Evolutionary conservation across 306 rosid species (phyloP), one percentile per base, ranked within the genome.

Genomic region (Dicorynia guianensis): DNA sequence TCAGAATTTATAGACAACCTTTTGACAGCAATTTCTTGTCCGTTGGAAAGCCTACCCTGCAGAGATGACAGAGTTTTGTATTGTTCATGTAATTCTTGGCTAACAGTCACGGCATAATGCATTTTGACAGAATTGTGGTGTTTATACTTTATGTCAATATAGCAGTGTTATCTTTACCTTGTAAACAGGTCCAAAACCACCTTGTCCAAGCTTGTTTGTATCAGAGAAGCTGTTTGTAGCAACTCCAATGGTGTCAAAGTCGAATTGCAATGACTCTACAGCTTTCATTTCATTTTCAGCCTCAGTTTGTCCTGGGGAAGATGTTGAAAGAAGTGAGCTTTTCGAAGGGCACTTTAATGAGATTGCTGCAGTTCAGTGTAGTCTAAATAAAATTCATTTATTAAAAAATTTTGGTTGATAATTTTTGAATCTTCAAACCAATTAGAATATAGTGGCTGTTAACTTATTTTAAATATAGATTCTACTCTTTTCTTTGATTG

Each of bases 121-220:
- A 5, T 18, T 36, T 69, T 39, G 71, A 40, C 3, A 69, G 2
- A 7, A 2, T 78, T 68, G 7, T 49, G 2, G 6, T 8, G n/a
- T 0, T 10, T 11, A 4, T 19, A n/a, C 6, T 0, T 11, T 1
- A 54, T 6, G 0, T 33, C 36, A 53, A 20, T 4, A 46, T 19
- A 8, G 4, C 2, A 38, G 0, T 55, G 52, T 6, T 12, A 43
- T 43, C 15, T 25, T 36, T 83, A 87, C 92, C 87, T 71, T 85
- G 69, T 85, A 90, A 72, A 87, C 87, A 54, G 73, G 55, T 42
- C 96, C 96, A 75, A 87, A 87, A 60, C 90, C 87, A 14, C 92
- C 92, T 71, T 83, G 69, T 50, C 96, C 92, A 39, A 87, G 82
- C 44, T 82, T 87, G 14, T 87, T 87, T 57, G 47, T 79, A 43